Conservation (phyloP, 371 early-diverging fungal genomes). For the Mortierella sp. region DNA sequence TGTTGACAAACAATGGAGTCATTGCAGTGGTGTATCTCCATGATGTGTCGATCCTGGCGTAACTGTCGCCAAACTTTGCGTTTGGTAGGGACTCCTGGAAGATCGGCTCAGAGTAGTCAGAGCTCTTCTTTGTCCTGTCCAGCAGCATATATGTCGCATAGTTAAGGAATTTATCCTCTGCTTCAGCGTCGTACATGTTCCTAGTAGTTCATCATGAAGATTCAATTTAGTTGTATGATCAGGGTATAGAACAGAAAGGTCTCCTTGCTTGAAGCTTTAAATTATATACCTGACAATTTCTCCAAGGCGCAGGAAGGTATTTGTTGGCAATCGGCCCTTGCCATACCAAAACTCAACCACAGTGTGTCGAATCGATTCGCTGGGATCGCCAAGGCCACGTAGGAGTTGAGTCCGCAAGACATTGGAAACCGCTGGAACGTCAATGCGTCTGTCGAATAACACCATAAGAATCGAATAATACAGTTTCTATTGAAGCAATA, state of each 20-base stretch:
- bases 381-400: slow-evolving; percentile 69
- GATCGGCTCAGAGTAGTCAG: slow-evolving; percentile 69
- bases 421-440: slow-evolving; percentile 26
- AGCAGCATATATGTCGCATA: slow-evolving; percentile 73
- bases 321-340: slow-evolving; percentile 47
- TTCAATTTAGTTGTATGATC: neutral
- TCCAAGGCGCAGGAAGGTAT: slow-evolving; percentile 60
- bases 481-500: slow-evolving; percentile 52
- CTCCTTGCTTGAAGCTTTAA: no score
- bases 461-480: slow-evolving; percentile 62
- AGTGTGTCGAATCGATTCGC: slow-evolving; percentile 63
- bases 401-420: slow-evolving; percentile 63
- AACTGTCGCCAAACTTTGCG: slow-evolving; percentile 66
- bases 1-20: slow-evolving; percentile 77
- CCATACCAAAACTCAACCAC: slow-evolving; percentile 65
- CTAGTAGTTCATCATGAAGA: slow-evolving; percentile 34
- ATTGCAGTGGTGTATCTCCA: slow-evolving; percentile 72
- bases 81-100: slow-evolving; percentile 74
- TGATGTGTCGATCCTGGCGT: slow-evolving; percentile 69
- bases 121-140: slow-evolving; percentile 67
- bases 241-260: neutral
- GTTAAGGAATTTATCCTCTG: slow-evolving; percentile 72
- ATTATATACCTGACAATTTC: slow-evolving; percentile 59
- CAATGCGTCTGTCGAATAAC: slow-evolving; percentile 30
- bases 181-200: slow-evolving; percentile 71